Conservation (phyloP, 2,329 filamentous ascomycete genomes). For the Boeremia exigua region DNA sequence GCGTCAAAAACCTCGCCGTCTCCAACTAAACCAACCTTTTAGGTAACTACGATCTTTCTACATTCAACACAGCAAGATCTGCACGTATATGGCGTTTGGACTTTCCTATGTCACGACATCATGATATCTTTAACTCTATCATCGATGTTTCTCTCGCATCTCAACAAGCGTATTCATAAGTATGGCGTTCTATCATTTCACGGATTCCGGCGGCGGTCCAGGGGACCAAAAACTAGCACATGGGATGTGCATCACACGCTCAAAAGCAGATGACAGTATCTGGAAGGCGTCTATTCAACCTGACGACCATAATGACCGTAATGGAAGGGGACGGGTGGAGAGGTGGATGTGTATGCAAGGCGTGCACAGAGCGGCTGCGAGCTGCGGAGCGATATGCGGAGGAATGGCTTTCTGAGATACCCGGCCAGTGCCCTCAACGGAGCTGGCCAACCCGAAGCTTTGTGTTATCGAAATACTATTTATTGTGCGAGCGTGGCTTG, state of each 20-base stretch:
- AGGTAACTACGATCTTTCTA: constrained; percentile 29
- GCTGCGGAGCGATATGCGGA: background rate
- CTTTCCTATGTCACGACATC: constrained; percentile 13
- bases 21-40: constrained; percentile 29
- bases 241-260: constrained; percentile 16
- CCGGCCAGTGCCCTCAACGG: constrained; percentile 21
- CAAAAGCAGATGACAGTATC: constrained; percentile 28
- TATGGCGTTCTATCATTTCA: constrained; percentile 10
- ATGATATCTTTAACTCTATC: constrained; percentile 1
- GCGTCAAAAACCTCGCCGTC: constrained; percentile 34
- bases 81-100: constrained; percentile 20
- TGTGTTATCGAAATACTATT: background rate
- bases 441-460: constrained; percentile 17
- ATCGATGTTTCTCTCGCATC: constrained; percentile 19
- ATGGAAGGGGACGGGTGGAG: constrained; percentile 7
- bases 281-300: constrained; percentile 50
- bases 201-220: background rate
- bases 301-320: constrained; percentile 44
- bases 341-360: too few relatives aligned
- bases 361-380: background rate
- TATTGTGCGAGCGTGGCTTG: background rate
- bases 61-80: constrained; percentile 45
- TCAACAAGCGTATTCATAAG: constrained; percentile 26
- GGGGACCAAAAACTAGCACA: constrained; percentile 1
- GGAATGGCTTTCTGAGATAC: constrained; percentile 21